Base-by-base conservation (phyloP, 345 rosid species). In the Abelmoschus esculentus region DNA sequence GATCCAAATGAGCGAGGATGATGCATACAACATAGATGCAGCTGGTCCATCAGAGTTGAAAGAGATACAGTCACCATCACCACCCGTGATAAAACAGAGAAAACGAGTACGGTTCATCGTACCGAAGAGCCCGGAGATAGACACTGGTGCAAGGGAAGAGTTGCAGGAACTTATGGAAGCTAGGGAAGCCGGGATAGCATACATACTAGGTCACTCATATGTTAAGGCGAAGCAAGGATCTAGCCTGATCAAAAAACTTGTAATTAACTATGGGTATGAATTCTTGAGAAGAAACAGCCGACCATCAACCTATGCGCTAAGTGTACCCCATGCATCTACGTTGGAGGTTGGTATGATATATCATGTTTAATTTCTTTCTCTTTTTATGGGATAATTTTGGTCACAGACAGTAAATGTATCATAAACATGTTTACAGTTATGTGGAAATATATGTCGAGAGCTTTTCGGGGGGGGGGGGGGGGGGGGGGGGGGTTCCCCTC, bases 331-430 rank as follows among this genome's bases (percentile, higher is more conserved):
- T 64, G 95, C 91, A 1, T 89, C 98, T 5, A 93, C 96, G 3
- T 74, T 93, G 72, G 96, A 93, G 80, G 98, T 93, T 10, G 98
- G 98, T 65, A 89, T 93, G 98, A 57, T 88, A 2, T 93, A 89
- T 81, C 73, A 79, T 77, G 93, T 93, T 67, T 93, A 59, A 70
- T 28, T 4, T 40, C 17, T 26, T 44, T 7, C n/a, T 3, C 5
- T 32, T 4, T 4, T 38, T 18, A 42, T 63, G 52, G 52, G 14
- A 5, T 63, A 62, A 11, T 62, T 62, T 63, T 63, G 52, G 5
- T 42, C 32, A 34, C n/a, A 63, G 26, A 40, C 31, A 18, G 31
- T 5, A 40, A 62, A 63, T 36, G 17, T 40, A 18, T 62, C 31
- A 40, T 62, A 19, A 18, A 40, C 50, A 40, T 62, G 29, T 40